Percentiles rank a stretch among this genome's conserved stretches.
phyloP scores from a whole-genome alignment of 2,329 filamentous ascomycete species.

The Claviceps lovelessii region DNA sequence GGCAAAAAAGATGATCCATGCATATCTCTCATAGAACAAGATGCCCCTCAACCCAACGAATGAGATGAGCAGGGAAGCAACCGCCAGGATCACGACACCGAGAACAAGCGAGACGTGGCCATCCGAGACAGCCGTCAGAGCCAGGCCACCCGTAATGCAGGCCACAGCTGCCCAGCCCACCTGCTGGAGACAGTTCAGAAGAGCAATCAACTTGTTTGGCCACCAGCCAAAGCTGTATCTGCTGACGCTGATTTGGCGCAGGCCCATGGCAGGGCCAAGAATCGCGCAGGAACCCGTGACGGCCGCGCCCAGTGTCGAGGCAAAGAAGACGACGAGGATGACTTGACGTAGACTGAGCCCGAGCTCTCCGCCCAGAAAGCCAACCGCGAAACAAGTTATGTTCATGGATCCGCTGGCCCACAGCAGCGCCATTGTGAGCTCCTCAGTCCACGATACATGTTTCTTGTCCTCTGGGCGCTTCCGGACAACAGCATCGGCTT shows the following conservation, averaged over 20 bases:
- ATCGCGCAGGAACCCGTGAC: constrained; percentile 32
- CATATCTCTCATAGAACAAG: constrained; percentile 35
- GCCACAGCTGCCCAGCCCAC: constrained; percentile 39
- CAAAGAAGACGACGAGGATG: constrained; percentile 31
- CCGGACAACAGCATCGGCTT: constrained; percentile 31
- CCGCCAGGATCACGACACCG: constrained; percentile 37
- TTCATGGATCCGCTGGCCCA: constrained; percentile 40
- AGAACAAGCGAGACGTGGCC: constrained; percentile 31
- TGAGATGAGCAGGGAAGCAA: constrained; percentile 34
- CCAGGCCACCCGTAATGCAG: constrained; percentile 36
- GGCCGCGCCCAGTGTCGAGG: constrained; percentile 23
- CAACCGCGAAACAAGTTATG: constrained; percentile 34
- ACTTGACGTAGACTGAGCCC: constrained; percentile 30
- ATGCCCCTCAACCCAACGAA: constrained; percentile 36
- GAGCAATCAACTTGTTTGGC: constrained; percentile 33
- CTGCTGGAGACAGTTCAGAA: constrained; percentile 21
- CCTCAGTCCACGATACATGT: constrained; percentile 21
- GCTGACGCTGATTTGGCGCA: constrained; percentile 36
- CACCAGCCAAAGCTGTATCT: constrained; percentile 37
- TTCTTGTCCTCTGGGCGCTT: constrained; percentile 28
- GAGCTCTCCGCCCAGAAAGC: constrained; percentile 35
- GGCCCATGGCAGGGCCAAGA: constrained; percentile 32
- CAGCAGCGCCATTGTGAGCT: constrained; percentile 34
- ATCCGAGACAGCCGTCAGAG: constrained; percentile 30
- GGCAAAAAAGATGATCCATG: constrained; percentile 32